Conservation (phyloP, 805 yeast species). For the Tanozyma kutaoensis region DNA sequence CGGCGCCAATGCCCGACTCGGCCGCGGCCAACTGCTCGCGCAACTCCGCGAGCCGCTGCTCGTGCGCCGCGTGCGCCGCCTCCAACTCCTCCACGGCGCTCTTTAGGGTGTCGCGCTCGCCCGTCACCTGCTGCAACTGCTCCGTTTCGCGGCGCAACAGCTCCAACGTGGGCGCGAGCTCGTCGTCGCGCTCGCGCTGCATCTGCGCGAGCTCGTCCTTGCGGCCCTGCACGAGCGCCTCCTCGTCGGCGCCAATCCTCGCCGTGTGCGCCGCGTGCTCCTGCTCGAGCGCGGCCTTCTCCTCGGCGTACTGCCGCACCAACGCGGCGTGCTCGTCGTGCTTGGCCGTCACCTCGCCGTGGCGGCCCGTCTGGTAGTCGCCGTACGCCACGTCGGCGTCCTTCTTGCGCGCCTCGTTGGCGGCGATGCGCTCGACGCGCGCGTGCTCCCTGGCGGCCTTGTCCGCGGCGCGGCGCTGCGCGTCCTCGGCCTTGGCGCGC, state of each 20-base stretch:
- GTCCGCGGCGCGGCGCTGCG: conserved; percentile 13
- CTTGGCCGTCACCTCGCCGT: conserved; percentile 16
- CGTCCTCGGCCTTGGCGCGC: conserved; percentile 9
- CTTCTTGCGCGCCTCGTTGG: conserved; percentile 17
- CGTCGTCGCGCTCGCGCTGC: conserved; percentile 40
- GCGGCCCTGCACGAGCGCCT: conserved; percentile 29
- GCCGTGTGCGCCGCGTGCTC: conserved; percentile 35
- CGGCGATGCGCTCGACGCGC: conserved; percentile 17
- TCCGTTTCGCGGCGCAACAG: conserved; percentile 37
- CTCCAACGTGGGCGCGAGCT: conserved; percentile 39
- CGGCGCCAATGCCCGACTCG: conserved; percentile 18
- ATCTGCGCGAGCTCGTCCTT: conserved; percentile 31
- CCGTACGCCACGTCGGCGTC: conserved; percentile 15
- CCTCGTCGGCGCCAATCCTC: conserved; percentile 28
- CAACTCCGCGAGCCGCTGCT: conserved; percentile 28
- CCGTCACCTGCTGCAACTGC: conserved; percentile 31
- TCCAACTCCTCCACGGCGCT: conserved; percentile 31
- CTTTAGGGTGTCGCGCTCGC: conserved; percentile 28
- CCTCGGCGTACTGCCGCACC: conserved; percentile 24
- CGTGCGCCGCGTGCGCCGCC: conserved; percentile 22
- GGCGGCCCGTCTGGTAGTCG: conserved; percentile 15
- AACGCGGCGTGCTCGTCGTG: conserved; percentile 17
- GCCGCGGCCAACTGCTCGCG: conserved; percentile 30
- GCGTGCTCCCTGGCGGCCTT: conserved; percentile 22
- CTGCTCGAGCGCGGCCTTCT: conserved; percentile 27